Evolutionary conservation across 352 stramenopile species (phyloP), one percentile per base, ranked within the genome.

Genomic region (Phytopythium litorale): DNA sequence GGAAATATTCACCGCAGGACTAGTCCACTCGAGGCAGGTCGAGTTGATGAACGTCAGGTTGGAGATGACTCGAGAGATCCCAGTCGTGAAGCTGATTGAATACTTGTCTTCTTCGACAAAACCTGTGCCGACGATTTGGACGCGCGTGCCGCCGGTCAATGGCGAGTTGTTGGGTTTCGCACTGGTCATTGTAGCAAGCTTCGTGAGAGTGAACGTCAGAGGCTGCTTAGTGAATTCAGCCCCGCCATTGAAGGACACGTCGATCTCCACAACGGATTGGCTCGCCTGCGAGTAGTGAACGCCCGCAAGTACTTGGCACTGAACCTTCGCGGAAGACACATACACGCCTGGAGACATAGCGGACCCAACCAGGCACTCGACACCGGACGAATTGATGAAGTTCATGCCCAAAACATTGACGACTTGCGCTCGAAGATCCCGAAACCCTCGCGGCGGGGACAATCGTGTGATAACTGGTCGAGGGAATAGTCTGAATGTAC

Each of bases 391-490:
- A 19, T 78, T 72, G 42, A 50, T 58, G 33, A 81, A 78, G 30
- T 74, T 37, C 48, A 64, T 58, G 12, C 73, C 73, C 13, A 76
- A 76, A 13, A 81, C 42, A 28, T 72, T 57, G 33, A 81, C 37
- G 12, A 54, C 5, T 62, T 75, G 72, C 0, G 33, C 57, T 7
- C 18, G 56, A 21, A 71, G 32, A 4, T 45, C 57, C 11, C 61
- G 53, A 28, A 71, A 61, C 13, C 54, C 51, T 48, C 61, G 42
- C 7, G 37, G 6, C 35, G 73, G 68, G 12, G 48, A 67, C 35
- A 78, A 33, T 12, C 71, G 64, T 49, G 68, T 65, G 18, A 81
- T 57, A 37, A 46, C 56, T 7, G 73, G 70, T 0, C 66, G 64
- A 9, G 59, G 37, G 16, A 50, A 28, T 9, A 70, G 18, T 13